These are phyloP conservation scores for Neurospora crassa DNA, from an alignment of 2,329 filamentous ascomycete species.

Conservation along the genomic window DNA sequence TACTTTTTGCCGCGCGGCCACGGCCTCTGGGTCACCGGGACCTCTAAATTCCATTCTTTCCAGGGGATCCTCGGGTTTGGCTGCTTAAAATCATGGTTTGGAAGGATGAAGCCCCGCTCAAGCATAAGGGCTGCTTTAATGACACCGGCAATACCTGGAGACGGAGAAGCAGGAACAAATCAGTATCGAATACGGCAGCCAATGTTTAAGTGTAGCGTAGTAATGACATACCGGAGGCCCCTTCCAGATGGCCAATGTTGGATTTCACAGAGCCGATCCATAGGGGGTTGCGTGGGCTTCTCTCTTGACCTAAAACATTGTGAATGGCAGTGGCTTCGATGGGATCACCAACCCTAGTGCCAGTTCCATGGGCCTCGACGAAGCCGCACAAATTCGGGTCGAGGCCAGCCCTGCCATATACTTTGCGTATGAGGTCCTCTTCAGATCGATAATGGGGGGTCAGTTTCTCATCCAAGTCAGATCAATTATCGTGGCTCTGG, in stretches of 20 bases:
- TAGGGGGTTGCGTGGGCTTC: conserved; percentile 31
- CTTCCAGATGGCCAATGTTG: conserved; percentile 43
- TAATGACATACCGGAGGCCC: conserved; percentile 26
- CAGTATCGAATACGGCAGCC: background rate
- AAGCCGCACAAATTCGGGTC: conserved; percentile 30
- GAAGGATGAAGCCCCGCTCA: conserved; percentile 38
- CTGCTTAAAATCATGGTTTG: conserved; percentile 39
- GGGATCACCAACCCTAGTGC: conserved; percentile 45
- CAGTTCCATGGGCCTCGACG: conserved; percentile 47
- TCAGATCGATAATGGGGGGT: background rate
- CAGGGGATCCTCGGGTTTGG: conserved; percentile 40
- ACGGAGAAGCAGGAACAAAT: background rate
- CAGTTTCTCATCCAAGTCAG: background rate
- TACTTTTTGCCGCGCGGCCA: conserved; percentile 40
- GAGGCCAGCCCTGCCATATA: conserved; percentile 31
- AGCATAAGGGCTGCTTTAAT: conserved; percentile 44
- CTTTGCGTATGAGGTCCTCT: conserved; percentile 33
- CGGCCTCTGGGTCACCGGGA: conserved; percentile 32
- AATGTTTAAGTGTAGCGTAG: background rate
- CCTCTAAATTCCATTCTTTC: conserved; percentile 39
- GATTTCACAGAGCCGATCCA: conserved; percentile 41
- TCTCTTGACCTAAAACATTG: conserved; percentile 30
- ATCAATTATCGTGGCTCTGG: background rate
- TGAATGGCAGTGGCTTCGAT: conserved; percentile 42
- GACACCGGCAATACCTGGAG: conserved; percentile 35